Evolutionary conservation across 2,329 filamentous ascomycete species (phyloP).

Genomic region (Remersonia thermophila): DNA sequence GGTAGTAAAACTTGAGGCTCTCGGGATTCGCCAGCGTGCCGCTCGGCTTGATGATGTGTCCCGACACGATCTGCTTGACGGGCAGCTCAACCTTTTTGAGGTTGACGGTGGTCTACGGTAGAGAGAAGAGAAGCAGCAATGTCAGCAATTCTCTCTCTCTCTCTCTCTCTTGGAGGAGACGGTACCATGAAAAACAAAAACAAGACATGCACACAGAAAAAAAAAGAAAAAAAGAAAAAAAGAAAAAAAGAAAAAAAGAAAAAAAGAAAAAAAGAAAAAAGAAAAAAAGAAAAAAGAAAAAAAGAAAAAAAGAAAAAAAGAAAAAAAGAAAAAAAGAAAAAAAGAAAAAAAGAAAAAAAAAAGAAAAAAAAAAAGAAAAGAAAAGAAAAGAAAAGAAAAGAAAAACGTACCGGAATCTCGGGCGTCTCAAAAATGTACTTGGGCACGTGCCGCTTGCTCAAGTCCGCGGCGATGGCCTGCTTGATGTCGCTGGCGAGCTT

Average conservation of each 20-base stretch:
- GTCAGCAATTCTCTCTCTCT: slow-evolving; percentile 10
- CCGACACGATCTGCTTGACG: slow-evolving; percentile 73
- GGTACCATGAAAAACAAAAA: too few relatives aligned
- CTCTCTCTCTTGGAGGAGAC: too few relatives aligned
- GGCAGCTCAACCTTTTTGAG: slow-evolving; percentile 77
- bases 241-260: too few relatives aligned
- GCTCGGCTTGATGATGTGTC: slow-evolving; percentile 59
- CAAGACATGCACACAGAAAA: neutral
- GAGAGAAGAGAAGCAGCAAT: too few relatives aligned
- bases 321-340: too few relatives aligned
- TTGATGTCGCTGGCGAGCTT: slow-evolving; percentile 47
- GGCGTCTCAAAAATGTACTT: slow-evolving; percentile 68
- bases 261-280: too few relatives aligned
- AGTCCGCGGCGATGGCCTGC: slow-evolving; percentile 49
- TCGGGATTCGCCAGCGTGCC: slow-evolving; percentile 67
- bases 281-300: too few relatives aligned
- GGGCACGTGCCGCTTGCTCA: slow-evolving; percentile 65
- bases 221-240: neutral
- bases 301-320: too few relatives aligned
- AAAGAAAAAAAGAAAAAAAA: too few relatives aligned
- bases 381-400: neutral
- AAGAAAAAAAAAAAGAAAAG: too few relatives aligned
- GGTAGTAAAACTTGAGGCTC: slow-evolving; percentile 66
- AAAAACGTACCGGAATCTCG: slow-evolving; percentile 58
- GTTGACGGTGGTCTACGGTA: slow-evolving; percentile 69